These are phyloP conservation scores for Fagus sylvatica DNA, from an alignment of 306 rosid genomes.

Conservation along the genomic window DNA sequence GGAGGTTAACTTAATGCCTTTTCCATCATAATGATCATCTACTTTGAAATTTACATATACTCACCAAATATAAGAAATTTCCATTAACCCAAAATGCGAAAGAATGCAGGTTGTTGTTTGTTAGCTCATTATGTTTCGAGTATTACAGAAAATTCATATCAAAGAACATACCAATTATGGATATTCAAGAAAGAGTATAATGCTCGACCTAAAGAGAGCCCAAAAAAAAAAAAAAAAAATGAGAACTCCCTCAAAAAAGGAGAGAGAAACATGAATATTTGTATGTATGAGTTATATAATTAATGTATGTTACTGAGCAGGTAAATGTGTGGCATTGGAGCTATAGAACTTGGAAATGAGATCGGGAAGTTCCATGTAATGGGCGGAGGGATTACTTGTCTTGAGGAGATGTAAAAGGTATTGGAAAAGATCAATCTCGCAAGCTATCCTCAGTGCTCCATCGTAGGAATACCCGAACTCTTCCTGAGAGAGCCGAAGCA, in stretches of 20 bases:
- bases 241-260: neutral
- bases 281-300: neutral
- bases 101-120: neutral
- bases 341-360: conserved; percentile 6
- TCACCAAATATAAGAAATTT: too few species aligned
- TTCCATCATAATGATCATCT: too few species aligned
- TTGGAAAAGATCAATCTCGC: conserved; percentile 8
- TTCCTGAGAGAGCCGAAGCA: conserved; percentile 10
- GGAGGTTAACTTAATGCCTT: too few species aligned
- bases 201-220: neutral
- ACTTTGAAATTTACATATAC: neutral
- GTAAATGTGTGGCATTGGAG: conserved; percentile 1
- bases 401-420: conserved; percentile 4
- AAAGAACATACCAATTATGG: neutral
- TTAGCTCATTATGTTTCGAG: neutral
- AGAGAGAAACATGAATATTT: neutral
- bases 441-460: conserved; percentile 6
- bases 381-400: conserved; percentile 8
- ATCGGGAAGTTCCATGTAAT: conserved; percentile 9
- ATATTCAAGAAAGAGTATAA: neutral
- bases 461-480: conserved; percentile 13
- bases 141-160: neutral
- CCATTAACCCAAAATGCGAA: neutral
- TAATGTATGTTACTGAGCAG: neutral
- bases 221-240: neutral